Evolutionary conservation across 192 early-diverging fungal genomes (phyloP), one percentile per base, ranked within the genome.

Genomic region (Coemansia sp.): DNA sequence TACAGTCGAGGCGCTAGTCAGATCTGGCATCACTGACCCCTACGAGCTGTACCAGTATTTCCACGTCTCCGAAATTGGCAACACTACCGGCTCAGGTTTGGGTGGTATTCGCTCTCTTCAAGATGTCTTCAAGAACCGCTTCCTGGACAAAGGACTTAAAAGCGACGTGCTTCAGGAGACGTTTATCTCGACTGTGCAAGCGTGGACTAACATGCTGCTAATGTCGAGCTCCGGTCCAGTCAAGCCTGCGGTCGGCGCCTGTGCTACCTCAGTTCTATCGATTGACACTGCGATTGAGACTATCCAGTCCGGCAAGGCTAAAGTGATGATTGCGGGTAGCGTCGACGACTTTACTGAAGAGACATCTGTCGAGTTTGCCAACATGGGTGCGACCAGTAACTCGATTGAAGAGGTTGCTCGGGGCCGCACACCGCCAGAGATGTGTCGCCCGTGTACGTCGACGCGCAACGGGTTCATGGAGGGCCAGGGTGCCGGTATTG

Each of bases 21-120:
- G 90, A 32, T 91, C 92, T 64, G 96, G 96, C 81, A 91, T 98
- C 23, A 95, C 94, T 23, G 96, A 98, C 74, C 96, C 96, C 13
- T 96, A 96, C 84, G 94, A 98, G 83, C 92, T 98, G 82, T 98
- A 92, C 86, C 86, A 94, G 79, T 95, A 96, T 68, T 91, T 98
- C 63, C 94, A 98, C 70, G 94, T 98, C 30, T 92, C 92, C 55
- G 94, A 98, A 71, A 87, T 98, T 44, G 96, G 96, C 61, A 98
- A 93, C 86, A 88, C 89, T 30, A 88, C 89, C 47, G 96, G 96
- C 62, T 93, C 91, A 55, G 93, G 91, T 85, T 86, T 95, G 52
- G 96, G 96, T 74, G 94, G 96, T 55, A 87, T 89, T 86, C 63
- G 78, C 7, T 86, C 92, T 19, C 74, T 89, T 52, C 86, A 87